Percentiles rank a stretch among this genome's conserved stretches.
Evolutionary conservation across 768 basidiomycete genomes (phyloP).

Genomic region (Ramaria rubella): DNA sequence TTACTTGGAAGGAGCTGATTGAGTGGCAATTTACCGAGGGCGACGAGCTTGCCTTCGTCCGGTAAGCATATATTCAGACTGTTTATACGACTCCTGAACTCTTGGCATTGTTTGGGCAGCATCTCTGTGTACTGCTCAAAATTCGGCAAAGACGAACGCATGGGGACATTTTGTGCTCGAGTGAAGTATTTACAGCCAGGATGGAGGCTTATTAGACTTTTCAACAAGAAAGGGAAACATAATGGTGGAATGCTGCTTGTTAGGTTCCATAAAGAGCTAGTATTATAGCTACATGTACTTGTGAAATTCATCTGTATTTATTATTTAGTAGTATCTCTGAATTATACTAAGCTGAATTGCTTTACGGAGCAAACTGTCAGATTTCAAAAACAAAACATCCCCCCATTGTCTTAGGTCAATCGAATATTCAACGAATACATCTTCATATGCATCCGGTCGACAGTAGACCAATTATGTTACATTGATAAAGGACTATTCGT

Average conservation of each 20-base stretch:
- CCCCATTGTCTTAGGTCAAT: no score
- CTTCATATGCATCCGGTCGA: no score
- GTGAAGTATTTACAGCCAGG: slow-evolving; percentile 39
- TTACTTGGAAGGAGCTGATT: slow-evolving; percentile 31
- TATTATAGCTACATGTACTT: neutral
- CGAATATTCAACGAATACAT: no score
- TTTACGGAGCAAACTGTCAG: no score
- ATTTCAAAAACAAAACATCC: no score
- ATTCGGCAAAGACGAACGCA: slow-evolving; percentile 27
- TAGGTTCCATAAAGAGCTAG: slow-evolving; percentile 16
- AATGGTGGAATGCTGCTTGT: slow-evolving; percentile 25
- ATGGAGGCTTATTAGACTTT: slow-evolving; percentile 43
- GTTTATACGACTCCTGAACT: neutral
- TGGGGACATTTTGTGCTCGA: slow-evolving; percentile 50
- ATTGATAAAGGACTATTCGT: no score
- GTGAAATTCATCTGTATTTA: no score
- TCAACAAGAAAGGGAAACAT: slow-evolving; percentile 44
- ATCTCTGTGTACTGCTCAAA: neutral
- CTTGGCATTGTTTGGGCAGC: neutral
- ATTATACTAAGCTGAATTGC: no score
- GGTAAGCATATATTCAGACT: slow-evolving; percentile 29
- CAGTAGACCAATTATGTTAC: no score
- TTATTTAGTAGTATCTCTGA: no score
- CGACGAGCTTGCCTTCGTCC: slow-evolving; percentile 46
- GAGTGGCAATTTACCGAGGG: slow-evolving; percentile 46